phyloP scores from a whole-genome alignment of 2,329 filamentous ascomycete genomes.

The Neofusicoccum parvum region DNA sequence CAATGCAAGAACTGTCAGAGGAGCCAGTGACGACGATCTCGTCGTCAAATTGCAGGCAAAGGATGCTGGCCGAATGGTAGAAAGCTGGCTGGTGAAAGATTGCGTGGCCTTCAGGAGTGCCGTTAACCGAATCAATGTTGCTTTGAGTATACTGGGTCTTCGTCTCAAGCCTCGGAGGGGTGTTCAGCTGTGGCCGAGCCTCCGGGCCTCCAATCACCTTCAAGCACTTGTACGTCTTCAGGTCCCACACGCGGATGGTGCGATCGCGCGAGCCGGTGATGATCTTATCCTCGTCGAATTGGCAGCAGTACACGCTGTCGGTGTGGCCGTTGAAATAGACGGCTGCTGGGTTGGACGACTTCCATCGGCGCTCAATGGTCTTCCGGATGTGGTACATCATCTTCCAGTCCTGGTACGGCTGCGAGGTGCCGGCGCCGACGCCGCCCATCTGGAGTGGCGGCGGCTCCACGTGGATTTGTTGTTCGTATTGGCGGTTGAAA shows the following conservation, averaged over 20 bases:
- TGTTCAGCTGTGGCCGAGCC: slow-evolving; percentile 56
- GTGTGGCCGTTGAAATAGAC: slow-evolving; percentile 91
- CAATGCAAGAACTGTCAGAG: slow-evolving; percentile 86
- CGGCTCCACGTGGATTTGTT: slow-evolving; percentile 48
- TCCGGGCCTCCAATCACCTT: slow-evolving; percentile 81
- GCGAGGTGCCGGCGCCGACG: slow-evolving; percentile 55
- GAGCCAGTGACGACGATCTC: slow-evolving; percentile 93
- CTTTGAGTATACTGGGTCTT: slow-evolving; percentile 45
- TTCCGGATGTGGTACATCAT: slow-evolving; percentile 78
- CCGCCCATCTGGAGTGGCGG: slow-evolving; percentile 52
- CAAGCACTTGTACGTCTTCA: slow-evolving; percentile 81
- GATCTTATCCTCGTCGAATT: slow-evolving; percentile 98
- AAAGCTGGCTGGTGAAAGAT: slow-evolving; percentile 51
- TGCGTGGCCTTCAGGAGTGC: slow-evolving; percentile 47
- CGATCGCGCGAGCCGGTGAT: slow-evolving; percentile 95
- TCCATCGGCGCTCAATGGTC: slow-evolving; percentile 79
- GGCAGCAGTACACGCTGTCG: slow-evolving; percentile 96
- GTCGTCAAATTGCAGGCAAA: slow-evolving; percentile 93
- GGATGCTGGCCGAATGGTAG: slow-evolving; percentile 88
- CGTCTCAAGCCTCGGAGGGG: slow-evolving; percentile 43
- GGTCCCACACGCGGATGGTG: slow-evolving; percentile 95
- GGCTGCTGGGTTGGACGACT: slow-evolving; percentile 72
- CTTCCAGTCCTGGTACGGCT: slow-evolving; percentile 72
- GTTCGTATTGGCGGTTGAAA: slow-evolving; percentile 59
- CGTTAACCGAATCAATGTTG: slow-evolving; percentile 49